Evolutionary conservation across 352 stramenopile genomes (phyloP).

Genomic region (Phytopythium aichiense): DNA sequence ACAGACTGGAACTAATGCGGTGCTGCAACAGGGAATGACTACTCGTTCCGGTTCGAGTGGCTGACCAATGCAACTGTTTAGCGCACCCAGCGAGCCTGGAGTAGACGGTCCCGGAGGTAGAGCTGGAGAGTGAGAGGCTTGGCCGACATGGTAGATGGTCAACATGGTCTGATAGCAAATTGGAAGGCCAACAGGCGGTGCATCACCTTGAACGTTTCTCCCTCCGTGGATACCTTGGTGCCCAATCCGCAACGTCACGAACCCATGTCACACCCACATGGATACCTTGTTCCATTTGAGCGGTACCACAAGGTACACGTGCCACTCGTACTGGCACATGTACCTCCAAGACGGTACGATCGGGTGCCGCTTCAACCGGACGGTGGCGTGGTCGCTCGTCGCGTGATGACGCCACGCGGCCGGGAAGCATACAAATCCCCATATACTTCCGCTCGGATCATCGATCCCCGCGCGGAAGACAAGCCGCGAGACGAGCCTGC

Average conservation of each 20-base stretch:
- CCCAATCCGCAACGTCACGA: too few species aligned
- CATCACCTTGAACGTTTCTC: too few species aligned
- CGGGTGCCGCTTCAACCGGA: background rate
- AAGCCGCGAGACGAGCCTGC: background rate
- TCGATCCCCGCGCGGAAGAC: background rate
- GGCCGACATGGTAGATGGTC: too few species aligned
- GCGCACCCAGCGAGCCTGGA: too few species aligned
- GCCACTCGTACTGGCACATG: background rate
- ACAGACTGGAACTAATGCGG: too few species aligned
- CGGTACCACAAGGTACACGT: background rate
- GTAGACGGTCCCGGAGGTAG: too few species aligned
- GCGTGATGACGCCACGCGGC: constrained; percentile 3
- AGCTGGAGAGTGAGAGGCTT: too few species aligned
- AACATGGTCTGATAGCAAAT: too few species aligned
- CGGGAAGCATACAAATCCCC: background rate
- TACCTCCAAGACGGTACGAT: background rate
- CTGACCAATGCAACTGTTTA: background rate
- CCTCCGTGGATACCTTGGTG: too few species aligned
- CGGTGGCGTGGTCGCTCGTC: background rate
- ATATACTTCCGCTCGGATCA: background rate
- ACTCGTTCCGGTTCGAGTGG: background rate
- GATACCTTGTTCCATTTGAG: background rate
- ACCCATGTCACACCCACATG: background rate
- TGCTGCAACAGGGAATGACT: background rate
- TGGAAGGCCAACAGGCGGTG: too few species aligned